Conservation (phyloP, 352 stramenopile species). For the Heterotrichella gracilis region DNA sequence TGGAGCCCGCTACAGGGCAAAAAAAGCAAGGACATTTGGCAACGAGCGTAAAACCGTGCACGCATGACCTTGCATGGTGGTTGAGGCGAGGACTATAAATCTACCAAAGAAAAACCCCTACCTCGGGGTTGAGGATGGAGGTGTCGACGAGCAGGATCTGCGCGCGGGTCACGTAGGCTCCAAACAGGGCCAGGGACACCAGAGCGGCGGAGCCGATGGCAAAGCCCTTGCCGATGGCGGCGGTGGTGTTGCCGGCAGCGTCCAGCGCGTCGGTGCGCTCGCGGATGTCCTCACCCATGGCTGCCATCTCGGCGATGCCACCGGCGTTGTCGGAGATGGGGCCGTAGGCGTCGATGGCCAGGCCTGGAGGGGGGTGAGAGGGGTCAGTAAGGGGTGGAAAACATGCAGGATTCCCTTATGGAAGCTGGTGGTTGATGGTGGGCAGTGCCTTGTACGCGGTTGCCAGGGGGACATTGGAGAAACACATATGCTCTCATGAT, state of each 20-base stretch:
- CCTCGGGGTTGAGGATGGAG: slow-evolving; percentile 12
- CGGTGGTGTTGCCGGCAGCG: slow-evolving; percentile 91
- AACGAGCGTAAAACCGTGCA: no score
- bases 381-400: no score
- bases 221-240: slow-evolving; percentile 95
- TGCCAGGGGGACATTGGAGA: no score
- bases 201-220: slow-evolving; percentile 90
- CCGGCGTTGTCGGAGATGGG: slow-evolving; percentile 94
- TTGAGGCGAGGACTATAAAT: no score
- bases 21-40: no score
- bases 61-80: no score
- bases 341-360: slow-evolving; percentile 96
- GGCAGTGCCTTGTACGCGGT: no score
- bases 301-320: slow-evolving; percentile 94
- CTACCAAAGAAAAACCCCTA: no score
- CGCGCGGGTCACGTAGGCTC: slow-evolving; percentile 61
- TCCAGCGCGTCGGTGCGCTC: slow-evolving; percentile 97
- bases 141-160: slow-evolving; percentile 11
- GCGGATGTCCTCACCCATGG: slow-evolving; percentile 69
- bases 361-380: slow-evolving; percentile 74
- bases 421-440: no score
- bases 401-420: no score
- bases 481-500: no score
- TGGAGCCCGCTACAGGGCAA: no score
- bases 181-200: slow-evolving; percentile 85